Evolutionary conservation across 2,329 filamentous ascomycete genomes (phyloP), one percentile per base, ranked within the genome.

Genomic region (Pseudocercospora vitis): DNA sequence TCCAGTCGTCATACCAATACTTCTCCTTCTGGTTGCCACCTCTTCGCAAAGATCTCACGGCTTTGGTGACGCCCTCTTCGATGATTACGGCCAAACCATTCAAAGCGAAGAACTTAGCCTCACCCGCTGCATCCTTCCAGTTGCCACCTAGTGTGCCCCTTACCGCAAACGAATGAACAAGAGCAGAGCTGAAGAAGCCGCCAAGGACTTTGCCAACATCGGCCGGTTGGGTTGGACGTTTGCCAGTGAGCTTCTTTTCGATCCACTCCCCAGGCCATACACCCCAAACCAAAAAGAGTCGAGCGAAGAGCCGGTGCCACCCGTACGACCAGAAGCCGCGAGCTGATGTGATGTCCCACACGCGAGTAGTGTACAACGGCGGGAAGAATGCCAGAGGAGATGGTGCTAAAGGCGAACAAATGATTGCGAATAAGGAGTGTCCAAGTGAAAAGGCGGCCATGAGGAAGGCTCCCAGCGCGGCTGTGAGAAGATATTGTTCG

Each of bases 251-350:
- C 52, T 65, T 73, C 8, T 72, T 60, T 60, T 76, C 74, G 0
- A 72, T 11, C 70, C 71, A 75, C 56, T 75, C 72, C 2, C 73
- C 73, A 1, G 74, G 74, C 73, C 73, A 76, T 9, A 76, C 70
- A 4, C 74, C 74, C 52, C 74, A 76, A 3, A 76, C 74, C 4
- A 75, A 65, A 55, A 76, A 76, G 14, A 76, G 58, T 7, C 74
- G 65, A 1, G 73, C 73, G 50, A 76, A 76, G 0, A 76, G 62
- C 4, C 73, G 65, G 58, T 76, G 74, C 74, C 74, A 76, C 18
- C 74, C 74, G 46, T 74, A 74, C 5, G 70, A 71, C 74, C 73
- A 75, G 61, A 76, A 76, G 8, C 60, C 59, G 18, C 73, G 63
- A 5, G 75, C 72, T 1, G 66, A 69, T 0, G 63, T 68, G 33